These are phyloP conservation scores for Talaromyces islandicus DNA, from an alignment of 2,329 filamentous ascomycete genomes.

Conservation along the genomic window DNA sequence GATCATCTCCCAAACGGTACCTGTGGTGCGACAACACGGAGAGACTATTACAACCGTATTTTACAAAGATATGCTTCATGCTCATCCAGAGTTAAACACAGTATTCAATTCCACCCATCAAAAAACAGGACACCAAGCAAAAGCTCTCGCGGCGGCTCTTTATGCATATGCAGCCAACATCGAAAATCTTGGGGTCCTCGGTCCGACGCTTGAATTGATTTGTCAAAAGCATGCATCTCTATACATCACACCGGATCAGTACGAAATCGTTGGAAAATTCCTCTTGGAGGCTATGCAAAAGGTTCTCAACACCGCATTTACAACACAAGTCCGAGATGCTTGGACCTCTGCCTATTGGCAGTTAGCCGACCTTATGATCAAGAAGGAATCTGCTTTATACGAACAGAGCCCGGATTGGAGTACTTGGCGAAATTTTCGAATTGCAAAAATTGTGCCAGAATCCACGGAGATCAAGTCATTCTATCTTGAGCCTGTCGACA, in stretches of 20 bases:
- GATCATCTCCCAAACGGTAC: not conserved
- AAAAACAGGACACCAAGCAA: slow-evolving; percentile 59
- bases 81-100: slow-evolving; percentile 21
- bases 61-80: not conserved
- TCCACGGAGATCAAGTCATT: slow-evolving; percentile 62
- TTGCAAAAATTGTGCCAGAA: slow-evolving; percentile 58
- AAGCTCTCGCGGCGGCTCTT: slow-evolving; percentile 63
- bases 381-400: slow-evolving; percentile 57
- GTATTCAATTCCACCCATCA: slow-evolving; percentile 70
- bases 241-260: slow-evolving; percentile 62
- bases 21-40: not conserved
- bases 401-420: slow-evolving; percentile 46
- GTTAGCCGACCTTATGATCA: slow-evolving; percentile 63
- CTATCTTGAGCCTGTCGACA: slow-evolving; percentile 55
- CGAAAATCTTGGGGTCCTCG: slow-evolving; percentile 58
- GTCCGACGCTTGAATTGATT: slow-evolving; percentile 58
- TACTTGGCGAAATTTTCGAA: slow-evolving; percentile 59
- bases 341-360: slow-evolving; percentile 69
- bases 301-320: slow-evolving; percentile 63
- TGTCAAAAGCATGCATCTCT: slow-evolving; percentile 71
- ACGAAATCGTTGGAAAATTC: slow-evolving; percentile 63
- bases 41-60: not conserved
- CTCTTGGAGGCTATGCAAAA: slow-evolving; percentile 62
- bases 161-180: slow-evolving; percentile 68
- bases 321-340: slow-evolving; percentile 57